These are phyloP conservation scores for Exophiala viscosa DNA, from an alignment of 2,329 filamentous ascomycete species.

Conservation along the genomic window DNA sequence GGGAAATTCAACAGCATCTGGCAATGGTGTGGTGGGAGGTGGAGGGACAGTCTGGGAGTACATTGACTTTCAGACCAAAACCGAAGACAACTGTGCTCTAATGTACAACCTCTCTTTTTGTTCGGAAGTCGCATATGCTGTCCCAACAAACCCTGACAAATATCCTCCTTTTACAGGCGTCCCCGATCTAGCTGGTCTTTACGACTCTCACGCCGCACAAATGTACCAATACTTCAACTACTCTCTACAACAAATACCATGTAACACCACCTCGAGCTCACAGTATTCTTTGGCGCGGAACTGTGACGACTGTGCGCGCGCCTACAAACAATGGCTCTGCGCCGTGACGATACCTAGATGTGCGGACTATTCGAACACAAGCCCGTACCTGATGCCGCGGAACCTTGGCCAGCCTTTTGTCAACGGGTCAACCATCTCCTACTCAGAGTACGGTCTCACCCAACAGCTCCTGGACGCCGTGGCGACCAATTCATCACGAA, in stretches of 20 bases:
- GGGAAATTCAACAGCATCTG: slow-evolving; percentile 53
- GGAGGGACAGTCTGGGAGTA: slow-evolving; percentile 71
- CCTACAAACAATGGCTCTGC: slow-evolving; percentile 95
- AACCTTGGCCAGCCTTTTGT: slow-evolving; percentile 69
- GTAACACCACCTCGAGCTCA: slow-evolving; percentile 68
- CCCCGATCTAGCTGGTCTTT: slow-evolving; percentile 63
- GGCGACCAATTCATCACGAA: slow-evolving; percentile 60
- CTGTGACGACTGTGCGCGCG: slow-evolving; percentile 70
- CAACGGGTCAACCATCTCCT: slow-evolving; percentile 58
- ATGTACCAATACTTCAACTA: slow-evolving; percentile 77
- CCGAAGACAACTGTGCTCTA: slow-evolving; percentile 77
- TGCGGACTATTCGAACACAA: slow-evolving; percentile 67
- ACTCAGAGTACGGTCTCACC: slow-evolving; percentile 11
- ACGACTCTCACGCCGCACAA: slow-evolving; percentile 68
- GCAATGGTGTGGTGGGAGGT: slow-evolving; percentile 58
- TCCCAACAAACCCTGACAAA: slow-evolving; percentile 69
- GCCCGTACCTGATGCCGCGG: slow-evolving; percentile 60
- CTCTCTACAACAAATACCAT: slow-evolving; percentile 78
- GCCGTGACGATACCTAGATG: slow-evolving; percentile 89
- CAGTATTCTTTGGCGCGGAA: slow-evolving; percentile 75
- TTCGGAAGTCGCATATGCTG: slow-evolving; percentile 81
- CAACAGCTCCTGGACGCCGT: slow-evolving; percentile 30
- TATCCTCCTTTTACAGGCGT: slow-evolving; percentile 52
- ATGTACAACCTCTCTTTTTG: slow-evolving; percentile 88
- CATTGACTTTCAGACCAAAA: slow-evolving; percentile 72